Evolutionary conservation across 768 basidiomycete species (phyloP), one percentile per base, ranked within the genome.

Genomic region (Boletus rubroflammeus): DNA sequence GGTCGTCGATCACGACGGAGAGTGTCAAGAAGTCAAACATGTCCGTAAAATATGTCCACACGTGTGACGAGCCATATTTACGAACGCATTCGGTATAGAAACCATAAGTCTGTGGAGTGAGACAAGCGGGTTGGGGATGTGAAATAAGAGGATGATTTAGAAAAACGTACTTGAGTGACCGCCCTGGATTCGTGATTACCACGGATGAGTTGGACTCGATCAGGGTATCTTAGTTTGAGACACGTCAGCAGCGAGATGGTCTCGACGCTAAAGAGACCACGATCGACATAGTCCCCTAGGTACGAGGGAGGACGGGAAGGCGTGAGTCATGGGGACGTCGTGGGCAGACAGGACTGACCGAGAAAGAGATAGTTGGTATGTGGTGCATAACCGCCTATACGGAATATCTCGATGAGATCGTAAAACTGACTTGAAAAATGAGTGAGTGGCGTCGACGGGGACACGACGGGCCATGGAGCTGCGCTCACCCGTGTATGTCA

Each of bases 11-110:
- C 57, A 99, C 97, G 53, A 96, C 95, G 32, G 92, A 94, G 53
- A 99, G 78, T 11, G 97, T 98, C 62, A 99, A 74, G 76, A 94
- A 99, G 77, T 99, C 97, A 72, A 99, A 99, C 96, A 99, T 97
- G 75, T 99, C 97, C 55, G 97, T 99, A 67, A 99, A 98, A 72
- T 98, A 98, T 26, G 93, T 94, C 97, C 97, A 99, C 32, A 98
- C 96, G 63, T 90, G 88, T 31, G 94, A 86, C 2, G 91, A 88
- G 51, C 94, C 95, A 64, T 99, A 99, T 74, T 99, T 99, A 39
- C 95, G 82, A 21, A 96, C 86, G 66, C 97, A 98, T 78, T 99
- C 97, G 35, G 93, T 90, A 73, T 99, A 99, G 77, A 99, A 99
- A 13, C 97, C 97, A 67, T 98, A 99, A 23, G 93, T 95, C 95